These are phyloP conservation scores for Dentipellis sp. DNA, from an alignment of 768 basidiomycete genomes.

Conservation along the genomic window DNA sequence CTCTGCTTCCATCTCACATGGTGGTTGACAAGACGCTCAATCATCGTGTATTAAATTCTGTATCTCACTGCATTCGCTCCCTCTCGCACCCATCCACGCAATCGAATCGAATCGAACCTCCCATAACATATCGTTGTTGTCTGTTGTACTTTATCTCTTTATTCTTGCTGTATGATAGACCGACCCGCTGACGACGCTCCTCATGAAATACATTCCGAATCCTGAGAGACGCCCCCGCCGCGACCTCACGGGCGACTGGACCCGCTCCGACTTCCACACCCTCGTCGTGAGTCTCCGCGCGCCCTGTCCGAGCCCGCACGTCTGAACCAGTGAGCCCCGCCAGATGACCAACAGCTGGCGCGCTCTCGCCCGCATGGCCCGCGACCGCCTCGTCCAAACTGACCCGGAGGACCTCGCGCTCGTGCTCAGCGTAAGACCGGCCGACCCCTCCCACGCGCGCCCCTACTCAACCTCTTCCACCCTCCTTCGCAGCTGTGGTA, in stretches of 20 bases:
- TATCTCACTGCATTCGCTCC: background rate
- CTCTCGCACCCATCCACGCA: background rate
- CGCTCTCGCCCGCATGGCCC: constrained; percentile 74
- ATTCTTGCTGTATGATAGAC: constrained; percentile 40
- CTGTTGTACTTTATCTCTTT: constrained; percentile 6
- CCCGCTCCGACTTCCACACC: constrained; percentile 62
- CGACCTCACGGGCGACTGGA: constrained; percentile 70
- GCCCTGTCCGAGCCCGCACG: background rate
- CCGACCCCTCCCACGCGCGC: background rate
- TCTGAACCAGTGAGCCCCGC: background rate
- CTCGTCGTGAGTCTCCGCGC: constrained; percentile 61
- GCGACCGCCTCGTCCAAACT: constrained; percentile 63
- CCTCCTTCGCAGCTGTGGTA: constrained; percentile 58
- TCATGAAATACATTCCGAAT: constrained; percentile 77
- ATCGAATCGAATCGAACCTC: no score
- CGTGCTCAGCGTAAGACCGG: constrained; percentile 60
- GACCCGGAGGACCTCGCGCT: constrained; percentile 58
- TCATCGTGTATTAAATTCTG: constrained; percentile 7
- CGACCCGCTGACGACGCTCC: constrained; percentile 71
- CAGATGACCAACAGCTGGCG: constrained; percentile 90
- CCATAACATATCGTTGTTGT: constrained; percentile 1
- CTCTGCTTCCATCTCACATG: constrained; percentile 46
- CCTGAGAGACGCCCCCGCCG: constrained; percentile 66
- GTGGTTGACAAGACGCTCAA: constrained; percentile 43
- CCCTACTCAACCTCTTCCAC: background rate